Base-by-base conservation (phyloP, 2,329 filamentous ascomycete species). In the Claviceps maximensis region DNA sequence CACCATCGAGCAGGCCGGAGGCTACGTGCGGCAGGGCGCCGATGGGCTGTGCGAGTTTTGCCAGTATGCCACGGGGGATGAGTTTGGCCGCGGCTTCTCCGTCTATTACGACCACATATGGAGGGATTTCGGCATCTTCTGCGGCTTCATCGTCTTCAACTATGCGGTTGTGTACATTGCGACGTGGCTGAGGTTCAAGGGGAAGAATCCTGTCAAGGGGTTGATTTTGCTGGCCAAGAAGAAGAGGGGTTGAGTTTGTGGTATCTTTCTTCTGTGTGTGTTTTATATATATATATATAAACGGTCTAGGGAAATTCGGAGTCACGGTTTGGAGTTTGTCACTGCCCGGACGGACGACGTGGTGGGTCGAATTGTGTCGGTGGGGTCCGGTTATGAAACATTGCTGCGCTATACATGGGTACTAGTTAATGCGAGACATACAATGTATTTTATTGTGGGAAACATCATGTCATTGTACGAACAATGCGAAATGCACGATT, bases 61-160 rank as follows among this genome's bases (percentile, higher is more conserved):
- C 58, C 78, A 82, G 55, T 83, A 78, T 55, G 70, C 71, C 1
- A 75, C 67, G 2, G 84, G 83, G 0, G 79, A 84, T 57, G 67
- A 80, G 58, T 87, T 82, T 59, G 75, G 79, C 0, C 63, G 63
- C 0, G 68, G 71, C 1, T 82, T 87, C 61, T 83, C 81, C 58
- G 72, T 85, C 8, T 79, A 72, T 49, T 80, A 83, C 47, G 64
- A 64, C 1, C 65, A 84, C 50, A 80, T 82, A 47, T 87, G 83
- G 84, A 68, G 82, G 12, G 70, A 85, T 54, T 86, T 84, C 65
- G 72, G 82, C 2, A 79, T 85, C 50, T 81, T 84, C 58, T 80
- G 74, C 62, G 79, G 71, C 0, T 87, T 78, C 59, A 78, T 83
- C 21, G 62, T 75, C 1, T 86, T 86, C 61, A 86, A 87, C 56